Evolutionary conservation across 2,329 filamentous ascomycete genomes (phyloP).

Genomic region (Colletotrichum sansevieriae): DNA sequence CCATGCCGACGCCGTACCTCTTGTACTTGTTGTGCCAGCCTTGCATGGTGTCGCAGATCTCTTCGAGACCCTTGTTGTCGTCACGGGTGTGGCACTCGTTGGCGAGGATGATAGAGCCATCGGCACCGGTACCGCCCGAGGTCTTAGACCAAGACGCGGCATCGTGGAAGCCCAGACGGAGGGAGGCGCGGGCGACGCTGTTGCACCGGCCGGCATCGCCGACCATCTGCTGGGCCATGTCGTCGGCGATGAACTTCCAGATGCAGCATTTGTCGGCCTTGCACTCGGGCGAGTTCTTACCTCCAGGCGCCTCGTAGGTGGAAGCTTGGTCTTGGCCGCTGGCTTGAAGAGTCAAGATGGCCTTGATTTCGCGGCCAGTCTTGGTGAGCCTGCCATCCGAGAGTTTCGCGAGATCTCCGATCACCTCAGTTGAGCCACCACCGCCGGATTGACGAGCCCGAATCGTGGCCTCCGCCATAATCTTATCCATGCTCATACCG

Average conservation of each 20-base stretch:
- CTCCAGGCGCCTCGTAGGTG: constrained; percentile 41
- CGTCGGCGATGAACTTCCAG: constrained; percentile 58
- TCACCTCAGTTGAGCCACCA: constrained; percentile 41
- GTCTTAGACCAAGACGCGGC: constrained; percentile 58
- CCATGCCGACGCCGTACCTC: constrained; percentile 59
- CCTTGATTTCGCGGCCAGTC: constrained; percentile 54
- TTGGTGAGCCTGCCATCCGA: constrained; percentile 49
- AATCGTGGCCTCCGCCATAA: constrained; percentile 41
- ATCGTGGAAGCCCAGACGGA: constrained; percentile 64
- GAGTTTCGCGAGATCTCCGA: constrained; percentile 56
- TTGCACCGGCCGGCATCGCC: constrained; percentile 57
- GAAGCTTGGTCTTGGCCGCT: constrained; percentile 44
- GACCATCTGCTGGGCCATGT: constrained; percentile 53
- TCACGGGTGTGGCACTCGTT: constrained; percentile 52
- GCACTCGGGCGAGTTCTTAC: constrained; percentile 48
- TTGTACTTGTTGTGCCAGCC: constrained; percentile 58
- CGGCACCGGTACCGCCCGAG: constrained; percentile 58
- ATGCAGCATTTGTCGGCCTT: constrained; percentile 58
- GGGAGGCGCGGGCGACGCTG: constrained; percentile 56
- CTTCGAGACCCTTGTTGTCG: constrained; percentile 63
- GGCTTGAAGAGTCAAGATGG: constrained; percentile 50
- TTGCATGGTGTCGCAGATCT: constrained; percentile 56
- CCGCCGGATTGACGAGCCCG: constrained; percentile 33
- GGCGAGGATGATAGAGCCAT: constrained; percentile 59
- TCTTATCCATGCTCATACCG: constrained; percentile 46